Evolutionary conservation across 2,329 filamentous ascomycete genomes (phyloP).

Genomic region (Alternaria hordeiaustralica): DNA sequence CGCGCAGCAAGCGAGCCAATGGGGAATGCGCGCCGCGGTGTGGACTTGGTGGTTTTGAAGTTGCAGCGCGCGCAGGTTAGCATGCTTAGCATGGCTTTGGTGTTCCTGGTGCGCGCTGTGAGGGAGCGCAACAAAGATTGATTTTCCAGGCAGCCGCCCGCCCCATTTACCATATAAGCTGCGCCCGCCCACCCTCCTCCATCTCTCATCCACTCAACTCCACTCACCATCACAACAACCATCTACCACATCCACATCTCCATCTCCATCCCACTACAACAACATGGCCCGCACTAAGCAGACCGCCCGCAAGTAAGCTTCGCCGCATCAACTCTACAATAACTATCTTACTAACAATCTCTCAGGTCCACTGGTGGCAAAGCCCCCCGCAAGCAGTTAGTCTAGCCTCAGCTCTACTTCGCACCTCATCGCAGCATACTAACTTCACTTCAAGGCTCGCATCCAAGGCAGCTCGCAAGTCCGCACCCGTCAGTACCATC

Average conservation of each 20-base stretch:
- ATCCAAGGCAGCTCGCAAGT: conserved; percentile 99
- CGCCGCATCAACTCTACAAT: neutral
- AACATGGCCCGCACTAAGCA: conserved; percentile 63
- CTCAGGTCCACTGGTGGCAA: conserved; percentile 76
- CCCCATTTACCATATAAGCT: conserved; percentile 47
- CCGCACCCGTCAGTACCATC: conserved; percentile 65
- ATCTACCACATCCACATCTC: conserved; percentile 27
- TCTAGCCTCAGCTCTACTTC: neutral
- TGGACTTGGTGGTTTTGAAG: conserved; percentile 23
- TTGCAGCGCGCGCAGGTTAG: conserved; percentile 28
- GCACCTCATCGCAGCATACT: neutral
- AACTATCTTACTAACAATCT: conserved; percentile 34
- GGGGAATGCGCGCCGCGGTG: conserved; percentile 15
- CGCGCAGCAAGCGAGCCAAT: conserved; percentile 35
- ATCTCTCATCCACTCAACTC: conserved; percentile 46
- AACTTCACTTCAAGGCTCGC: conserved; percentile 65
- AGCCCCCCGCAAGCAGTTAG: conserved; percentile 77
- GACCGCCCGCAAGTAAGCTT: conserved; percentile 52
- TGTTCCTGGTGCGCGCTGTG: conserved; percentile 35
- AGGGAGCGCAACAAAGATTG: conserved; percentile 33
- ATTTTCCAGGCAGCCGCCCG: conserved; percentile 47
- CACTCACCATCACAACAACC: conserved; percentile 27
- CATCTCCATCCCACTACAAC: conserved; percentile 29
- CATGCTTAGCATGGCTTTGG: conserved; percentile 27
- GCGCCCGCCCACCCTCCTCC: conserved; percentile 44